Evolutionary conservation across 2,329 filamentous ascomycete genomes (phyloP), one percentile per base, ranked within the genome.

Genomic region (Fusarium irregulare): DNA sequence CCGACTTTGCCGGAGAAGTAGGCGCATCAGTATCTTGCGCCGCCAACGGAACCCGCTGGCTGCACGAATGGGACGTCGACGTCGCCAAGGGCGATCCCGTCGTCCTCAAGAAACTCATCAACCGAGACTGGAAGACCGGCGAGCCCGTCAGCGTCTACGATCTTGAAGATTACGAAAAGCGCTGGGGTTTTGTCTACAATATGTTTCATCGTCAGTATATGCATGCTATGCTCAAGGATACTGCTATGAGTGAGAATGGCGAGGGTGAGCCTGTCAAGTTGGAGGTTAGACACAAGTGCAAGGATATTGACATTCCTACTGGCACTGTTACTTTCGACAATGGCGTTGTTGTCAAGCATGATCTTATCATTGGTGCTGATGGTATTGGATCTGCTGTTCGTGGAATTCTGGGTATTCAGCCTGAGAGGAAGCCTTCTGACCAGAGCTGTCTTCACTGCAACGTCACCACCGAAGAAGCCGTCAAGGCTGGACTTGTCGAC

Each of bases 171-270:
- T 92, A 92, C 60, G 86, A 92, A 77, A 75, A 88, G 79, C 82
- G 81, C 56, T 92, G 89, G 89, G 89, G 89, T 14, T 86, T 87
- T 23, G 83, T 87, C 0, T 90, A 91, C 76, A 89, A 91, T 77
- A 91, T 91, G 88, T 92, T 92, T 70, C 89, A 92, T 73, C 83
- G 89, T 1, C 87, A 90, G 73, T 85, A 91, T 66, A 91, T 92
- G 89, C 90, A 92, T 71, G 75, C 81, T 9, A 91, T 91, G 88
- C 77, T 92, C 25, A 89, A 86, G 80, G 87, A 90, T 21, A 81
- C 82, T 51, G 89, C 89, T 0, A 59, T 87, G 64, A 83, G 84
- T 10, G 81, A 84, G 54, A 88, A 88, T 46, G 88, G 89, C 0
- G 80, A 83, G 42, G 89, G 89, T 0, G 77, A 64, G 2, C 87